Conservation (phyloP, 139 green algal genomes). For the Marvania coccoides region DNA sequence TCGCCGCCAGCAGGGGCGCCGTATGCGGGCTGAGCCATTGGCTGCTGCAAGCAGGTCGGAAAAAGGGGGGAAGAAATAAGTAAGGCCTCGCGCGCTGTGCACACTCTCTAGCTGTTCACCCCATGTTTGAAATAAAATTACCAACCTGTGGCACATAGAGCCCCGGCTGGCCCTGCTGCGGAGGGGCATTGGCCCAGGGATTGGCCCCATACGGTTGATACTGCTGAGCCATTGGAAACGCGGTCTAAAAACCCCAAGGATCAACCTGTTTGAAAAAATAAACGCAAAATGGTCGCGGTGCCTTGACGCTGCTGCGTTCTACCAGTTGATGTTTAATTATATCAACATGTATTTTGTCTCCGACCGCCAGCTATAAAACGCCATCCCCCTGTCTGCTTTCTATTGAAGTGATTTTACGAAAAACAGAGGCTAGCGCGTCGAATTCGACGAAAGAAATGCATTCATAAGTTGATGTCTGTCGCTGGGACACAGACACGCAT, state of each 20-base stretch:
- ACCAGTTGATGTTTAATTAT: too few species aligned
- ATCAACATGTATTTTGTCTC: too few species aligned
- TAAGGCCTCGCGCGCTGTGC: neutral
- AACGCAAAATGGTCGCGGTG: too few species aligned
- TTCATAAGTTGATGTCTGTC: neutral
- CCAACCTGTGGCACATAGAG: conserved; percentile 9
- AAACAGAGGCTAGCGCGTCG: neutral
- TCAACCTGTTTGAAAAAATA: too few species aligned
- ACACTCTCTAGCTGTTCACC: too few species aligned
- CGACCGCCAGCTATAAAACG: too few species aligned
- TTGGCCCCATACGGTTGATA: neutral
- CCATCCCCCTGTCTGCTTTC: too few species aligned
- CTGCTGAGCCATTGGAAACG: neutral
- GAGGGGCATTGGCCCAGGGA: neutral
- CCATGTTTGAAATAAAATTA: neutral
- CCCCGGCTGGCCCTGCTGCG: neutral
- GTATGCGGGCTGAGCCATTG: neutral
- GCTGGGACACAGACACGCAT: too few species aligned
- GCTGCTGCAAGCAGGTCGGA: neutral
- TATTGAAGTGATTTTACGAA: too few species aligned
- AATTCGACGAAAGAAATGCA: neutral
- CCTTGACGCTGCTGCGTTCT: too few species aligned
- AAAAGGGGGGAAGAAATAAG: neutral
- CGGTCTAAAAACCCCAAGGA: too few species aligned
- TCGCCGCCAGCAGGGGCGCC: neutral